Evolutionary conservation across 495 filamentous ascomycete genomes (phyloP).

Genomic region (Letharia lupina): DNA sequence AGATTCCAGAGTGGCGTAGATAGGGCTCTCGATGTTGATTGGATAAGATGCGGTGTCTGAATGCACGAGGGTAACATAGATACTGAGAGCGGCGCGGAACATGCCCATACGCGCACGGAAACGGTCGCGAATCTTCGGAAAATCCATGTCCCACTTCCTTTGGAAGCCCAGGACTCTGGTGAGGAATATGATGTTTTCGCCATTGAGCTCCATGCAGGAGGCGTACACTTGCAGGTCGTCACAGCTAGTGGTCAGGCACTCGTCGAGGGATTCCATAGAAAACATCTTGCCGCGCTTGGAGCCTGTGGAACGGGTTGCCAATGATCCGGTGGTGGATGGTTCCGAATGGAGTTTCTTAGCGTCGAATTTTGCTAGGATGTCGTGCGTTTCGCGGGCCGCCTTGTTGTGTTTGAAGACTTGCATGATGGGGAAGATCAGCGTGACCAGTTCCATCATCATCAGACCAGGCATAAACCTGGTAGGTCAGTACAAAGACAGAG

Average conservation of each 20-base stretch:
- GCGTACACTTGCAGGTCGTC: constrained; percentile 50
- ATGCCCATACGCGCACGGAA: constrained; percentile 29
- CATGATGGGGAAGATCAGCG: constrained; percentile 47
- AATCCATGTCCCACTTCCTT: constrained; percentile 24
- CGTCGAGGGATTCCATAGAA: constrained; percentile 52
- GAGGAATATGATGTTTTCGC: constrained; percentile 61
- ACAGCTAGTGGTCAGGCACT: constrained; percentile 44
- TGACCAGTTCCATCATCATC: constrained; percentile 44
- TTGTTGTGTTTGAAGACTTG: constrained; percentile 37
- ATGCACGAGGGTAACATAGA: constrained; percentile 50
- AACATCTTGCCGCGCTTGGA: constrained; percentile 34
- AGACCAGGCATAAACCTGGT: constrained; percentile 48
- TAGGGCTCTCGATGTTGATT: constrained; percentile 51
- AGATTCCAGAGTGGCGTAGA: constrained; percentile 39
- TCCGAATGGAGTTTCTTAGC: constrained; percentile 27
- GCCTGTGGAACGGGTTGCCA: constrained; percentile 29
- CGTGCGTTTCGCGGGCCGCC: constrained; percentile 26
- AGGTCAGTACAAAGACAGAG: not conserved
- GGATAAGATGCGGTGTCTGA: constrained; percentile 51
- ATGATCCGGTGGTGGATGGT: constrained; percentile 19
- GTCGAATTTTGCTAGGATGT: constrained; percentile 32
- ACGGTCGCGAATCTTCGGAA: constrained; percentile 23
- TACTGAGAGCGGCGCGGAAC: constrained; percentile 48
- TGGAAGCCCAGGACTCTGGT: constrained; percentile 51
- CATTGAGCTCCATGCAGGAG: constrained; percentile 54